Conservation (phyloP, 148 eudicot species). For the Polygonum maritimum region DNA sequence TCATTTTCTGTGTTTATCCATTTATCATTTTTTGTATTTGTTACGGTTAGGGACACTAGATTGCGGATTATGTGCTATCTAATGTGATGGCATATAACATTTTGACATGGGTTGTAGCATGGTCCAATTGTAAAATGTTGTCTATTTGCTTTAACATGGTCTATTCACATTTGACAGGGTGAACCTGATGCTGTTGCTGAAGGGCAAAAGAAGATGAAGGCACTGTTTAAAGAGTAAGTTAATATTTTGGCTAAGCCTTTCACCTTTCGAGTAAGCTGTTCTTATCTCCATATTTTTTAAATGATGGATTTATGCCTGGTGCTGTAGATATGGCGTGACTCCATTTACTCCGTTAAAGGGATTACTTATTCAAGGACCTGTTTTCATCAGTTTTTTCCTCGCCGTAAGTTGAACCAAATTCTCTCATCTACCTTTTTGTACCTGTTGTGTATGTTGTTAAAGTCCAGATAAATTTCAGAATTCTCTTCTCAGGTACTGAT, state of each 20-base stretch:
- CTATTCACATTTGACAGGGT: slow-evolving; percentile 29
- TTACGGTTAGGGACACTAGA: not conserved
- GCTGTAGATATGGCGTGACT: slow-evolving; percentile 73
- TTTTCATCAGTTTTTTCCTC: slow-evolving; percentile 85
- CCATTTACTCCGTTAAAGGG: slow-evolving; percentile 90
- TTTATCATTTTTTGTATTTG: not conserved
- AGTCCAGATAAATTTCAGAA: not conserved
- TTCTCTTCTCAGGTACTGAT: not conserved
- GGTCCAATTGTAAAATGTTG: not conserved
- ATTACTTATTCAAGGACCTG: slow-evolving; percentile 68
- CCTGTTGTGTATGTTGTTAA: not conserved
- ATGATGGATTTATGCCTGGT: not conserved
- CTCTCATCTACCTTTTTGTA: slow-evolving; percentile 1
- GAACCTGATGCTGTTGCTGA: slow-evolving; percentile 62
- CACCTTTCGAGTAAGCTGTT: not conserved
- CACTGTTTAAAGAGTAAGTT: slow-evolving; percentile 72
- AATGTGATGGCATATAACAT: not conserved
- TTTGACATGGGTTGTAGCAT: not conserved
- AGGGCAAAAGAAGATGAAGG: slow-evolving; percentile 56
- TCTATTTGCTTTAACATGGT: not conserved
- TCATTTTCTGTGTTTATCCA: not conserved
- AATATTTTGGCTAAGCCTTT: slow-evolving; percentile 4
- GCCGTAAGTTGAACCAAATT: slow-evolving; percentile 58
- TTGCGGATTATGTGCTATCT: not conserved
- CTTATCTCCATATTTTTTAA: not conserved